Base-by-base conservation (phyloP, 345 rosid species). In the Linum lewisii region DNA sequence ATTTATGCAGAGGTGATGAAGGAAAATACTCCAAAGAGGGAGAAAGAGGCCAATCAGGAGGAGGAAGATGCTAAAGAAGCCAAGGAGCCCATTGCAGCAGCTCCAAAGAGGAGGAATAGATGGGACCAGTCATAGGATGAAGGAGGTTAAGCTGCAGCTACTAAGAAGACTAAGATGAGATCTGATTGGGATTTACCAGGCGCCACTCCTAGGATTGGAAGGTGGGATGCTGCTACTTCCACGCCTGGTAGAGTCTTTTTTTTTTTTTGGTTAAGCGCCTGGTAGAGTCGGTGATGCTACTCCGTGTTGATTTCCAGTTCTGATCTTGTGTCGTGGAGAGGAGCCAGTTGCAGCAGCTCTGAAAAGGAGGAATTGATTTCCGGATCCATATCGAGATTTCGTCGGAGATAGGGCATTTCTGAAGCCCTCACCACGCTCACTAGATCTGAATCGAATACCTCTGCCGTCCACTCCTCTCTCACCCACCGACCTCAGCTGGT, bases 171-270 rank as follows among this genome's bases (percentile, higher is more conserved):
- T 2, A 86, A 86, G 57, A 51, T 78, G 0, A 73, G 77, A 3
- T 87, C 99, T 2, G 99, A 93, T 71, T 93, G 99, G 99, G 99
- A 93, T 69, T 59, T 84, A 59, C 95, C 97, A 0, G 99, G 89
- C 65, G 77, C 83, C 0, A 78, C 95, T 9, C 85, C 92, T 9
- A 91, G 92, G 59, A 77, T 86, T 65, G 97, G 95, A 24, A 77
- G 91, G 42, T 90, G 94, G 97, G 96, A 91, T 66, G n/a, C n/a
- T n/a, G 93, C 97, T 2, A 89, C 96, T 3, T 93, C 93, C 2
- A 83, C 89, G 4, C 90, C 94, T 0, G 96, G 94, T 45, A 82
- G 95, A 67, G 81, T 75, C n/a, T n/a, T n/a, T n/a, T n/a, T n/a
- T n/a, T n/a, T n/a, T n/a, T n/a, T n/a, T n/a, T n/a, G n/a, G n/a